Evolutionary conservation across 352 stramenopile genomes (phyloP).

Genomic region (Globisporangium heterothallicum): DNA sequence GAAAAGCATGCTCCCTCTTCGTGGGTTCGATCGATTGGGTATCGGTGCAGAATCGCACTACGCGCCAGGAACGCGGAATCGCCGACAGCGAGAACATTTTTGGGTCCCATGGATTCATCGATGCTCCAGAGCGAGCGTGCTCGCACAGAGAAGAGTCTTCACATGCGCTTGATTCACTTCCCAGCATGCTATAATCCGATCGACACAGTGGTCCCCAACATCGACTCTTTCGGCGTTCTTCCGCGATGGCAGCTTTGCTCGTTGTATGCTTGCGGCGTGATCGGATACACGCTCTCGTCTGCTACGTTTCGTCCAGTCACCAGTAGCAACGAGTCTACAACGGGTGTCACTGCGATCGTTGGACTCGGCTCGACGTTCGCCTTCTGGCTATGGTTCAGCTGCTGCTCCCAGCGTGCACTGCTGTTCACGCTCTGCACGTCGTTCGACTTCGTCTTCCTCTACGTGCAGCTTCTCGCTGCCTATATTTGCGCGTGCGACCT

Average conservation of each 20-base stretch:
- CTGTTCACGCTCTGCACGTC: conserved; percentile 14
- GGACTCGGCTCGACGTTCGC: neutral
- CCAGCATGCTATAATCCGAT: too few relatives aligned
- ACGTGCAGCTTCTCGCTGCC: conserved; percentile 12
- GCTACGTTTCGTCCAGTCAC: too few relatives aligned
- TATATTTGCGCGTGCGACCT: conserved; percentile 10
- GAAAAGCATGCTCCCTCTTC: neutral
- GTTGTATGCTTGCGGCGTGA: too few relatives aligned
- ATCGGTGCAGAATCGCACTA: neutral
- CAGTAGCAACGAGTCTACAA: neutral
- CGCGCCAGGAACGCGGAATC: neutral
- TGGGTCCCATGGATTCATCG: too few relatives aligned
- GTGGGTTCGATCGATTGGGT: conserved; percentile 1
- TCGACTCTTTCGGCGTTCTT: too few relatives aligned
- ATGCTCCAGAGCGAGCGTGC: too few relatives aligned
- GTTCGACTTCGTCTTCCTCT: conserved; percentile 23
- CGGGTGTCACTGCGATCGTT: neutral
- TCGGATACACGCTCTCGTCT: too few relatives aligned
- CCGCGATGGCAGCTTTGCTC: too few relatives aligned
- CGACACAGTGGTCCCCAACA: too few relatives aligned
- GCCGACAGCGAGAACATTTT: neutral
- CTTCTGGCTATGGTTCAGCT: conserved; percentile 3
- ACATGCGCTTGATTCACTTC: too few relatives aligned
- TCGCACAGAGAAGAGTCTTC: too few relatives aligned
- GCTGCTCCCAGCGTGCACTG: conserved; percentile 13